Evolutionary conservation across 495 filamentous ascomycete genomes (phyloP), one percentile per base, ranked within the genome.

Genomic region (Aspergillus bertholletiae): DNA sequence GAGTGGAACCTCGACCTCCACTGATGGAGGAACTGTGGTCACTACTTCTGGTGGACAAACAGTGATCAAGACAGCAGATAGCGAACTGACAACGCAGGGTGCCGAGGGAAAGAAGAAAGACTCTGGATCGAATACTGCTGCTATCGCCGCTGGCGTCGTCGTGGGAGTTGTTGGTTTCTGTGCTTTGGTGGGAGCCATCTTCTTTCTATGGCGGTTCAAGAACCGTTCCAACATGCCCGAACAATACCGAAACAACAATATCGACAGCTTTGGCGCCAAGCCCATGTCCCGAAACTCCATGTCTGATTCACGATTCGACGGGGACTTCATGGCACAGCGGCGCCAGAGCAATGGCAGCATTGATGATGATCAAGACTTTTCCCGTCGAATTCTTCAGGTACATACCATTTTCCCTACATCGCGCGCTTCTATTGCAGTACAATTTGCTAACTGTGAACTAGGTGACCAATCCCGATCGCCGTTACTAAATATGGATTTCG

Each of bases 301-400:
- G 76, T 78, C 80, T 9, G 92, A 97, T 69, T 86, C 88, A 41
- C 83, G 95, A 21, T 87, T 97, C 55, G 94, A 98, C 58, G 90
- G 93, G 21, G 84, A 87, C 46, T 81, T 78, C 52, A 89, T 96
- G 86, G 84, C 84, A 53, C 84, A 94, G 59, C 80, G 91, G 64
- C 84, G 94, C 69, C 85, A 93, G 75, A 97, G 94, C 72, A 89
- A 93, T 71, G 94, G 93, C 60, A 97, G 93, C 74, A 97, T 98
- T 66, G 93, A 92, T 61, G 95, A 98, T 68, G 94, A 96, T 73
- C 84, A 95, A 69, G 94, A 97, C 71, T 98, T 97, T 74, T 97
- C 94, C 54, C 83, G 94, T 70, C 88, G 88, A 64, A 96, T 98
- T 69, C 79, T 98, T 66, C 90, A 94, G 84, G 94, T 94, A 76